Conservation (phyloP, 352 stramenopile species). For the Phytophthora tubulina region DNA sequence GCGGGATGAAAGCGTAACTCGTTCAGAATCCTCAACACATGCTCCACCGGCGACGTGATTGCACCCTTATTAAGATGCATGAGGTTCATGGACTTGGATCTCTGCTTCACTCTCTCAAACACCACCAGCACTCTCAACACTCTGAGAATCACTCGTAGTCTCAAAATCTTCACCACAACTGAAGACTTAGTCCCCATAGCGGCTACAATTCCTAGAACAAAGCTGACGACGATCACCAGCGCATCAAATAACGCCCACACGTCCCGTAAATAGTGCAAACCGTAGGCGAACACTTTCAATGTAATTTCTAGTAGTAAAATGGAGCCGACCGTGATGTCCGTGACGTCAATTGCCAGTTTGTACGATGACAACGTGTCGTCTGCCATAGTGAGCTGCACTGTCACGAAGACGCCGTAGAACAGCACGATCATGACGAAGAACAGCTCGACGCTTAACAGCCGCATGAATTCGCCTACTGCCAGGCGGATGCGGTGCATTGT, state of each 20-base stretch:
- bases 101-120: slow-evolving; percentile 87
- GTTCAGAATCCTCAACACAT: slow-evolving; percentile 76
- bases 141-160: slow-evolving; percentile 78
- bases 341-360: slow-evolving; percentile 79
- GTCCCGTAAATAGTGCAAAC: slow-evolving; percentile 67
- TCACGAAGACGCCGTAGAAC: slow-evolving; percentile 85
- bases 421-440: slow-evolving; percentile 92
- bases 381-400: slow-evolving; percentile 83
- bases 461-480: slow-evolving; percentile 83
- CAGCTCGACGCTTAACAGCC: slow-evolving; percentile 83
- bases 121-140: slow-evolving; percentile 88
- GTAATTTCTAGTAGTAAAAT: slow-evolving; percentile 84
- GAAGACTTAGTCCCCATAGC: slow-evolving; percentile 64
- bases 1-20: slow-evolving; percentile 84
- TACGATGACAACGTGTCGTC: slow-evolving; percentile 62
- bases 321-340: slow-evolving; percentile 85
- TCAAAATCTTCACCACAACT: slow-evolving; percentile 76
- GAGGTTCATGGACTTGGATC: slow-evolving; percentile 80
- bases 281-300: slow-evolving; percentile 86
- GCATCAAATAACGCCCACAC: slow-evolving; percentile 86
- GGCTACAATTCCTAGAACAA: slow-evolving; percentile 76
- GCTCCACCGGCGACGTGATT: slow-evolving; percentile 84
- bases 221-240: slow-evolving; percentile 82
- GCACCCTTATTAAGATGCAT: slow-evolving; percentile 63
- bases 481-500: slow-evolving; percentile 58